Evolutionary conservation across 2,329 filamentous ascomycete species (phyloP).

Genomic region (Sclerotinia borealis): DNA sequence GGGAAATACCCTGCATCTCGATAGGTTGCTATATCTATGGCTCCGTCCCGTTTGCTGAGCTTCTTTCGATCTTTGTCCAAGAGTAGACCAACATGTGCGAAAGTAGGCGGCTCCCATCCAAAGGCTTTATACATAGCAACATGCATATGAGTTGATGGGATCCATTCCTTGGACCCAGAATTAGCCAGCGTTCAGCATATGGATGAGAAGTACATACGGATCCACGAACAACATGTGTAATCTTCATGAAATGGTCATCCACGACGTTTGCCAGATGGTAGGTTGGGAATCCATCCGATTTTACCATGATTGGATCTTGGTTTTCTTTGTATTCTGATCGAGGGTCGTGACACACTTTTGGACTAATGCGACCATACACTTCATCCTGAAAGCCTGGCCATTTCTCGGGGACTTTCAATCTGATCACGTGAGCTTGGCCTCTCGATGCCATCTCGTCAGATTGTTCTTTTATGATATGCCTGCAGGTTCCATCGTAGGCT

Average conservation of each 20-base stretch:
- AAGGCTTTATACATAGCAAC: conserved; percentile 71
- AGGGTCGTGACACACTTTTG: conserved; percentile 20
- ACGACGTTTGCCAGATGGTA: conserved; percentile 98
- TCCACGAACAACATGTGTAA: conserved; percentile 91
- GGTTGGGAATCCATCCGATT: conserved; percentile 86
- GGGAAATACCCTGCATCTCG: conserved; percentile 55
- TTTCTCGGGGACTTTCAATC: conserved; percentile 60
- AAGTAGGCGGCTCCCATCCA: conserved; percentile 65
- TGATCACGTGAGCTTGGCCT: conserved; percentile 69
- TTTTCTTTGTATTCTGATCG: conserved; percentile 32
- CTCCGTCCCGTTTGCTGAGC: conserved; percentile 76
- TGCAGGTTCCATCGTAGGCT: conserved; percentile 69
- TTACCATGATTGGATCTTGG: conserved; percentile 85
- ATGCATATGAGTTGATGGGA: conserved; percentile 83
- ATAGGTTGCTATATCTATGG: conserved; percentile 54
- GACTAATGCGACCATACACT: conserved; percentile 65
- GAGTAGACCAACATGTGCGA: conserved; percentile 74
- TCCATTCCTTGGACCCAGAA: conserved; percentile 65
- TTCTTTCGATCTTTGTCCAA: conserved; percentile 65
- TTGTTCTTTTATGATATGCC: conserved; percentile 57
- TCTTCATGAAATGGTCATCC: conserved; percentile 91
- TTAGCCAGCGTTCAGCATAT: conserved; percentile 2
- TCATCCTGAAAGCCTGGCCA: conserved; percentile 67
- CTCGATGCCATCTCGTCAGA: conserved; percentile 62
- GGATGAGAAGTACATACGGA: conserved; percentile 45